phyloP scores from a whole-genome alignment of 2,329 filamentous ascomycete species.

The Sporothrix dimorphospora region DNA sequence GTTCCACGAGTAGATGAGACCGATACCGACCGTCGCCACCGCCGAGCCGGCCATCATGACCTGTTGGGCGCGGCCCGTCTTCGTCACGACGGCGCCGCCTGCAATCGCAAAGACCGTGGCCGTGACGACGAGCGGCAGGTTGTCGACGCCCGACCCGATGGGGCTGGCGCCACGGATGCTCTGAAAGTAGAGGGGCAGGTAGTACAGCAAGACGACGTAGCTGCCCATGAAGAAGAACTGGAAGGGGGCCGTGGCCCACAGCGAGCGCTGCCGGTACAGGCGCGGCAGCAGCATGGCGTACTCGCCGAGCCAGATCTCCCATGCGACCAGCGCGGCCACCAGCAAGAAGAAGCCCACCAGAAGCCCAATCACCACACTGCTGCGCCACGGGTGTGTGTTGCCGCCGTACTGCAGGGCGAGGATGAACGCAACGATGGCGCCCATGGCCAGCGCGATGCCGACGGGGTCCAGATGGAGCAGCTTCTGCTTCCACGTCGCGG shows the following conservation, averaged over 20 bases:
- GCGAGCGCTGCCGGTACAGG: slow-evolving; percentile 48
- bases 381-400: slow-evolving; percentile 43
- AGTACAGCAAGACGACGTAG: slow-evolving; percentile 50
- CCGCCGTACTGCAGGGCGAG: slow-evolving; percentile 50
- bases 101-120: slow-evolving; percentile 39
- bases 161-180: slow-evolving; percentile 46
- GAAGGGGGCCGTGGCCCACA: slow-evolving; percentile 47
- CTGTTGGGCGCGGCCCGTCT: slow-evolving; percentile 33
- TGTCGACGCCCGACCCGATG: slow-evolving; percentile 42
- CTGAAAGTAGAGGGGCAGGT: slow-evolving; percentile 56
- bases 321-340: slow-evolving; percentile 38
- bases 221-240: slow-evolving; percentile 47
- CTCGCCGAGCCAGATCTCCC: slow-evolving; percentile 46
- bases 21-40: slow-evolving; percentile 38
- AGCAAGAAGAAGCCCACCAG: slow-evolving; percentile 39
- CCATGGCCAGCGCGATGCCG: slow-evolving; percentile 27
- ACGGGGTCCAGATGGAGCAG: slow-evolving; percentile 24
- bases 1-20: slow-evolving; percentile 42
- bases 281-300: slow-evolving; percentile 54
- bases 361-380: slow-evolving; percentile 41
- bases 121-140: slow-evolving; percentile 42
- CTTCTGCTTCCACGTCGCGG: not conserved
- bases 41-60: slow-evolving; percentile 35
- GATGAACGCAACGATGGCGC: slow-evolving; percentile 43
- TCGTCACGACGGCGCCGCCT: slow-evolving; percentile 37